Evolutionary conservation across 2,329 filamentous ascomycete genomes (phyloP).

Genomic region (Didymosphaeria variabile): DNA sequence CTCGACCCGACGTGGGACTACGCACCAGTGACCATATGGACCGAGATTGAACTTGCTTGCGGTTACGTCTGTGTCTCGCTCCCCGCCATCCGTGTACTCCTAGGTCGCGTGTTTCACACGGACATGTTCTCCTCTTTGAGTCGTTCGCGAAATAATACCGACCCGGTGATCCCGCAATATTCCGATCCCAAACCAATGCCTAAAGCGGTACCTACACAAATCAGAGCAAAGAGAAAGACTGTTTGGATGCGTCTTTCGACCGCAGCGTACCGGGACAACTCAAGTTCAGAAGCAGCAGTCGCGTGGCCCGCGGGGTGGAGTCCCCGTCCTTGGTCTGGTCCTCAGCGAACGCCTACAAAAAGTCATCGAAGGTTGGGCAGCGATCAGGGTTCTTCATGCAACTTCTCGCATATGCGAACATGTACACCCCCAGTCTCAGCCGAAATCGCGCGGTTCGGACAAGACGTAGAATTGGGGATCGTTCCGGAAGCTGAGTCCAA

Average conservation of each 20-base stretch:
- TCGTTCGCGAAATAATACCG: conserved; percentile 6
- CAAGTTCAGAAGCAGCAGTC: not conserved
- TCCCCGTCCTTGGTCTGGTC: conserved; percentile 7
- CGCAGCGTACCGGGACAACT: not conserved
- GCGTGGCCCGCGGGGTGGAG: conserved; percentile 1
- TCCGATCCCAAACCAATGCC: not conserved
- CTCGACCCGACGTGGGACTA: conserved; percentile 37
- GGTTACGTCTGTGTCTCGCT: conserved; percentile 28
- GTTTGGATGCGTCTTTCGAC: not conserved
- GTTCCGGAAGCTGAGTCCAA: not conserved
- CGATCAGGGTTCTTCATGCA: not conserved
- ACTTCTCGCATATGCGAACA: not conserved
- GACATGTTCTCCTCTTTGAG: conserved; percentile 11
- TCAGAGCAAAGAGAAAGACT: not conserved
- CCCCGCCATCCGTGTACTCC: conserved; percentile 29
- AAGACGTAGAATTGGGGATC: conserved; percentile 2
- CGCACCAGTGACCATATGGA: conserved; percentile 33
- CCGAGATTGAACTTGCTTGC: conserved; percentile 28
- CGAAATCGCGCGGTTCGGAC: not conserved
- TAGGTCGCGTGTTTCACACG: conserved; percentile 19
- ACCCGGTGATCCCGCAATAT: not conserved
- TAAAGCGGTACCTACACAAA: not conserved
- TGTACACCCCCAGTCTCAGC: not conserved
- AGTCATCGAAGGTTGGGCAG: conserved; percentile 2
- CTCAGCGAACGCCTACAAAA: not conserved